Evolutionary conservation across 2,329 filamentous ascomycete genomes (phyloP), one percentile per base, ranked within the genome.

Genomic region (Lasiodiplodia hormozganensis): DNA sequence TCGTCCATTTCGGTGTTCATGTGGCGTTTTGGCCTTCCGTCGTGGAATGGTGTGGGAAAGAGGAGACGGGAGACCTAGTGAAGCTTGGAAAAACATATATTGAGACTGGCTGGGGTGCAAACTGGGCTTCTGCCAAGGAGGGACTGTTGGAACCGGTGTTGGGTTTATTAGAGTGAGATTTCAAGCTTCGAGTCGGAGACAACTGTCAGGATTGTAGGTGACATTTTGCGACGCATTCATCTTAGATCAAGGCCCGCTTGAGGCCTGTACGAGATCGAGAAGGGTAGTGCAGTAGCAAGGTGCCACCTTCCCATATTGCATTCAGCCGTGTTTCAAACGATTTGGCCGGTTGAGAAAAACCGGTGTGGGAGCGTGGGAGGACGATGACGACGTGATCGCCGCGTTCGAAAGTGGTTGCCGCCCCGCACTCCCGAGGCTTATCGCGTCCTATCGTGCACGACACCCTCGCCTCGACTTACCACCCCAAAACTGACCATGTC

Each of bases 1-100:
- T 73, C 4, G 73, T 80, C 25, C 77, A 81, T 71, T 79, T 76
- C 72, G 78, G 73, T 2, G 75, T 75, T 8, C 79, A 80, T 70
- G 64, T 80, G 52, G 74, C 75, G 5, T 78, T 72, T 60, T 80
- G 78, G 77, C 77, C 78, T 2, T 76, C 73, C 4, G 67, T 71
- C 2, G 75, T 79, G 2, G 64, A 70, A 11, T 80, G 78, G 78
- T 69, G 74, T 0, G 71, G 73, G 66, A 23, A 68, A 11, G 73
- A 72, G 18, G 75, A 74, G 8, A 78, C 74, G 4, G 43, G 70
- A 56, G 54, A 72, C 16, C 67, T 79, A 28, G 74, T 78, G 25
- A 53, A 8, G 38, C 18, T 69, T 8, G 70, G 68, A 12, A 38
- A 54, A n/a, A 25, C 66, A 25, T 53, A 67, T 14, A 52, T 71